Base-by-base conservation (phyloP, 805 yeast genomes). In the Schwanniomyces pseudopolymorphus region DNA sequence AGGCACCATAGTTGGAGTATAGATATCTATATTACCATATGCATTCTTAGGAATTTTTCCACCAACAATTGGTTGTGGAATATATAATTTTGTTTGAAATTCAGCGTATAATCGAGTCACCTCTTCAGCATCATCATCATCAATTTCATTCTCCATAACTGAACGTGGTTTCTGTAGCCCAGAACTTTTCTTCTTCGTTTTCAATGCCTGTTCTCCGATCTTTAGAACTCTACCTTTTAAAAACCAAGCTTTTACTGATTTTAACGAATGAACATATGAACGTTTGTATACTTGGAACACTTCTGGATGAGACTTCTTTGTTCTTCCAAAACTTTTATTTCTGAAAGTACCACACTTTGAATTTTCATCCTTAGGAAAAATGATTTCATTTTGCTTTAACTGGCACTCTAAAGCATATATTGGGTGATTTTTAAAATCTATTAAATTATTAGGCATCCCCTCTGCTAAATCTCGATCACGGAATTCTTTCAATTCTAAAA, bases 341-440 rank as follows among this genome's bases (percentile, higher is more conserved):
- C 85, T 69, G 24, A 89, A 74, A 25, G 83, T 82, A 0, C 98
- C 99, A 56, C 95, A 85, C 48, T 63, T 63, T 43, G 70, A 64
- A 7, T 63, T 42, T 19, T 82, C 79, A 33, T 77, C 83, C 55
- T 74, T 79, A 0, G 91, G 89, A 44, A 76, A 74, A 4, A 92
- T 63, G 4, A 90, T 74, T 60, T 94, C 96, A 59, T 84, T 86
- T 43, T 79, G 77, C 41, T 78, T 77, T 27, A 94, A 61, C 52
- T 90, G 95, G 3, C 81, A 75, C 60, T 88, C 96, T 11, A 94
- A 62, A 0, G 86, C 94, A 63, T 85, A 94, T 11, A 83, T 65
- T 0, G 99, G 99, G 64, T 94, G 99, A 42, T 84, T 84, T 43
- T 83, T 84, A 61, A 91, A 88, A 54, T 90, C 97, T 43, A 83